Conservation (phyloP, 2,329 filamentous ascomycete species). For the Fusarium pilosicola region DNA sequence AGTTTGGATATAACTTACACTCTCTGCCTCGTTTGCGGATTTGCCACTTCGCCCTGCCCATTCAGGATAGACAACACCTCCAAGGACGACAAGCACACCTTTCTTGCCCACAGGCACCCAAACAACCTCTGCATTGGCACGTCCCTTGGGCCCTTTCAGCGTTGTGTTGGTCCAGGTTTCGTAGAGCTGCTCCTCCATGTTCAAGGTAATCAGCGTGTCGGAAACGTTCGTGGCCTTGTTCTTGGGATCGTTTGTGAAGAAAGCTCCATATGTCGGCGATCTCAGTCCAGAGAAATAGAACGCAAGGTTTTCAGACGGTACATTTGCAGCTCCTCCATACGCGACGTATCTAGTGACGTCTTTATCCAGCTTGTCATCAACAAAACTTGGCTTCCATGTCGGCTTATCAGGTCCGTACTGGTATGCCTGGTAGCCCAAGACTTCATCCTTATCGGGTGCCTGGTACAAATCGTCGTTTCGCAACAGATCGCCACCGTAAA, state of each 20-base stretch:
- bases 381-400: conserved; percentile 57
- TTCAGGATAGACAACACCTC: conserved; percentile 74
- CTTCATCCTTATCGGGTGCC: conserved; percentile 54
- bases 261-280: conserved; percentile 59
- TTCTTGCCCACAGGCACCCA: conserved; percentile 82
- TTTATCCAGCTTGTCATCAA: conserved; percentile 52
- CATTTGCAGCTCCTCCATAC: conserved; percentile 70
- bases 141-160: conserved; percentile 59
- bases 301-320: conserved; percentile 75
- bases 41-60: conserved; percentile 49
- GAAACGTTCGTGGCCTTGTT: conserved; percentile 59
- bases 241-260: conserved; percentile 53
- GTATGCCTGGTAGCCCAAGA: conserved; percentile 63
- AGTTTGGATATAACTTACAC: conserved; percentile 45
- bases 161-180: conserved; percentile 68
- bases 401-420: conserved; percentile 59
- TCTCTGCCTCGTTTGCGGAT: conserved; percentile 46
- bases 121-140: conserved; percentile 72
- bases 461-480: conserved; percentile 48
- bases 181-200: conserved; percentile 62
- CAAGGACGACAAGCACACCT: conserved; percentile 80
- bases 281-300: conserved; percentile 77
- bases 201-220: conserved; percentile 67
- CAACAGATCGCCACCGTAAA: conserved; percentile 68
- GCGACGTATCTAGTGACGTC: conserved; percentile 70